Conservation (phyloP, 129 eudicot genomes). For the Erigeron canadensis region DNA sequence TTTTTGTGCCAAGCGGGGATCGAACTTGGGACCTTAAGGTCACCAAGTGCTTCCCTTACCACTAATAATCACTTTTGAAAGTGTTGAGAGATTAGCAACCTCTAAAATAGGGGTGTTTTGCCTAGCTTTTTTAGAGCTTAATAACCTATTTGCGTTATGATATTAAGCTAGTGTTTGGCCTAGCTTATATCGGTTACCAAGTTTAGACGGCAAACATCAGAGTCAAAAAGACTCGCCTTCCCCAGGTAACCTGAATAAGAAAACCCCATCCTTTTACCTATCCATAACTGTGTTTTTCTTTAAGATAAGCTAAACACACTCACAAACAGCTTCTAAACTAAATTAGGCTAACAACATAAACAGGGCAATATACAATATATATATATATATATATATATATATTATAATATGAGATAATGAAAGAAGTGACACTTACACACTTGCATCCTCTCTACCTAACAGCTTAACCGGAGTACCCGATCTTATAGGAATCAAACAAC, state of each 20-base stretch:
- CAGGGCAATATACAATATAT: not conserved
- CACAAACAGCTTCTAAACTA: not conserved
- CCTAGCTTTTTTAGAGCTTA: too few relatives aligned
- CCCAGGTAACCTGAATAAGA: too few relatives aligned
- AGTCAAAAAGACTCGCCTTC: too few relatives aligned
- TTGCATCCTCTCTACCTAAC: constrained; percentile 80
- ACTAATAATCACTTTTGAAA: not conserved
- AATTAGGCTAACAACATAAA: not conserved
- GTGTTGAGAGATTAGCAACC: constrained; percentile 7
- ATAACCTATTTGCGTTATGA: too few relatives aligned
- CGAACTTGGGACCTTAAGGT: too few relatives aligned
- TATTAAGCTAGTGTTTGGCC: too few relatives aligned
- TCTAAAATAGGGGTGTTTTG: not conserved
- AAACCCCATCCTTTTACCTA: too few relatives aligned
- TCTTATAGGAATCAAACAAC: constrained; percentile 47
- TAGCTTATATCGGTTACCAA: too few relatives aligned
- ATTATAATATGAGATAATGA: not conserved
- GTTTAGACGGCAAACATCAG: too few relatives aligned
- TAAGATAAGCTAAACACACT: not conserved
- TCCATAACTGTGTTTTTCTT: too few relatives aligned
- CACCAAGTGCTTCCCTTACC: too few relatives aligned
- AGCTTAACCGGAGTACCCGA: constrained; percentile 88
- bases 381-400: not conserved
- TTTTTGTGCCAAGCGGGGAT: too few relatives aligned
- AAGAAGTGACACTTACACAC: constrained; percentile 61